phyloP scores from a whole-genome alignment of 495 filamentous ascomycete species.

The Trichocladium antarcticum region DNA sequence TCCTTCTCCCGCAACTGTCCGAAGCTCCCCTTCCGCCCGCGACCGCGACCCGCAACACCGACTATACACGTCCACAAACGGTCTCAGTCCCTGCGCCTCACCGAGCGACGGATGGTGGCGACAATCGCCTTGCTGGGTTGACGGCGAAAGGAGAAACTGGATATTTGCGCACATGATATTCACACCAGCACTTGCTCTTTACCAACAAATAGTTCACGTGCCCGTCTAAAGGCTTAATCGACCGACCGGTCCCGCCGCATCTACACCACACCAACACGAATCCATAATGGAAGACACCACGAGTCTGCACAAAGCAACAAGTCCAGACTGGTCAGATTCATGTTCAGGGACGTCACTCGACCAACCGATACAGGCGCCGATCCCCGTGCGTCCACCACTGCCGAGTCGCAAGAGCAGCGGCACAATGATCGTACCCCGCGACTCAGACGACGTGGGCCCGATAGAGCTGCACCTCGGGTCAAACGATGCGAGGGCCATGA shows the following conservation, averaged over 20 bases:
- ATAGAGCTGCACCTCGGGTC: slow-evolving; percentile 56
- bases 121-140: slow-evolving; percentile 6
- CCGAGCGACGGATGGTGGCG: slow-evolving; percentile 15
- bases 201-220: neutral
- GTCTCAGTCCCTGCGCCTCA: slow-evolving; percentile 7
- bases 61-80: neutral
- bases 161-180: slow-evolving; percentile 5
- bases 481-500: slow-evolving; percentile 89
- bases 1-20: slow-evolving; percentile 5
- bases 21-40: neutral
- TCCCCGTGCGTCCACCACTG: slow-evolving; percentile 42
- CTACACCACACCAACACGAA: neutral
- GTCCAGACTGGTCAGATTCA: slow-evolving; percentile 28
- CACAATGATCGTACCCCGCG: slow-evolving; percentile 69
- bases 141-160: slow-evolving; percentile 11
- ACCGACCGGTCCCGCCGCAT: neutral
- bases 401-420: slow-evolving; percentile 62
- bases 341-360: slow-evolving; percentile 31
- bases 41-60: neutral
- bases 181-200: neutral
- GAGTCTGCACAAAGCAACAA: slow-evolving; percentile 5
- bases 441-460: slow-evolving; percentile 56
- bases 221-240: neutral
- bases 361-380: slow-evolving; percentile 29
- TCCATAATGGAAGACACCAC: slow-evolving; percentile 22